Base-by-base conservation (phyloP, 441 rosid genomes). In the Euphorbia celastroides region DNA sequence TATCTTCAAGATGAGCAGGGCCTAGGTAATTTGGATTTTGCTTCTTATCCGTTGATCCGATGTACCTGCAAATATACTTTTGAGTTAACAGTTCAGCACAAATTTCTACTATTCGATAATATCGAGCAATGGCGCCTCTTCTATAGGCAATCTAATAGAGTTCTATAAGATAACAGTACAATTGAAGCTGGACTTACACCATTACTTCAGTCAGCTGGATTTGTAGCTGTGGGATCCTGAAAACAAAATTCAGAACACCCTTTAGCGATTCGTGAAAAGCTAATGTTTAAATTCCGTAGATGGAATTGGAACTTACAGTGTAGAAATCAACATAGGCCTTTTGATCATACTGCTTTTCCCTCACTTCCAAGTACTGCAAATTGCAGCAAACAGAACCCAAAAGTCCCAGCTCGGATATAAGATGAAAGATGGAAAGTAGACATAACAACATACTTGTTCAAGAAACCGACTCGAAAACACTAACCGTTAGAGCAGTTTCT, bases 281-380 rank as follows among this genome's bases (percentile, higher is more conserved):
- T 32, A 57, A 44, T 27, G 28, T 41, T 25, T 26, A 14, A 38
- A 28, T 58, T 58, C 7, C 17, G 44, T 8, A 51, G 28, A 30
- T 31, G n/a, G 23, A 81, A 78, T 34, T 31, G n/a, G 23, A 81
- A 78, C 90, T 79, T 74, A 90, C 97, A 4, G 92, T 84, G 82
- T 88, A 93, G 80, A 93, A 73, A 80, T 90, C 96, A 70, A 89
- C 28, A 76, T 80, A 83, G 71, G 77, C 89, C 79, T 93, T 93
- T 82, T 88, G 71, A 79, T 93, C 96, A 68, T 90, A 90, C 67
- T 93, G 98, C 81, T 90, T 90, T 81, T 93, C 97, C 69, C 96
- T 72, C 54, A 90, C 95, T 86, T 90, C 97, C 50, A 93, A 75
- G 77, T 90, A 60, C 96, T 93, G 80, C 20, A 34, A 8, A 28